Percentiles rank a stretch among this genome's conserved stretches.
Conservation (phyloP, 2,329 filamentous ascomycete genomes). For the Westerdykella aurantiaca region DNA sequence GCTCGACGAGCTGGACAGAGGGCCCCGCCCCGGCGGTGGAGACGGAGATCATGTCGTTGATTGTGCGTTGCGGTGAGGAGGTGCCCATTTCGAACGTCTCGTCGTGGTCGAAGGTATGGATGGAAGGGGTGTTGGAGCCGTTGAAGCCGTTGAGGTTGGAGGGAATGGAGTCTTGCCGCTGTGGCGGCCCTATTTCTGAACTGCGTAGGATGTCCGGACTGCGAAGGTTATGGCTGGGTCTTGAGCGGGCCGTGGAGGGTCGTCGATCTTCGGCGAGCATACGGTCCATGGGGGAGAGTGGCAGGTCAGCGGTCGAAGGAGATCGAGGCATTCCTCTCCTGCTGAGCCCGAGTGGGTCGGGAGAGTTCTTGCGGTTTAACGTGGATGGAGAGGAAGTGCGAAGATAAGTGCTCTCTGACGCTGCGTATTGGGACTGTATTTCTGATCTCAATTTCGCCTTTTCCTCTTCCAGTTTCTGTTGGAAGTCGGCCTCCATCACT, state of each 20-base stretch:
- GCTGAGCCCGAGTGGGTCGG: slow-evolving; percentile 30
- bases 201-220: slow-evolving; percentile 25
- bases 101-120: slow-evolving; percentile 41
- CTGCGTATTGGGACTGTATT: slow-evolving; percentile 26
- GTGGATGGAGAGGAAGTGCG: slow-evolving; percentile 36
- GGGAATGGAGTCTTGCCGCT: slow-evolving; percentile 32
- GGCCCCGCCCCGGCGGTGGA: slow-evolving; percentile 88
- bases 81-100: slow-evolving; percentile 50
- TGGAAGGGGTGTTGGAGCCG: slow-evolving; percentile 43
- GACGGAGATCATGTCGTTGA: slow-evolving; percentile 71
- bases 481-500: slow-evolving; percentile 51
- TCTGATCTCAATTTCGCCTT: slow-evolving; percentile 54
- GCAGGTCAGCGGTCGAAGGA: slow-evolving; percentile 24
- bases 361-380: slow-evolving; percentile 38
- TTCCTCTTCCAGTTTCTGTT: slow-evolving; percentile 60
- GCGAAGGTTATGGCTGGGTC: slow-evolving; percentile 20
- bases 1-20: slow-evolving; percentile 88
- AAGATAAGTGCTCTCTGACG: slow-evolving; percentile 21
- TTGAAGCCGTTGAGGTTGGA: slow-evolving; percentile 33
- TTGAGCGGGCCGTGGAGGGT: slow-evolving; percentile 29
- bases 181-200: slow-evolving; percentile 31
- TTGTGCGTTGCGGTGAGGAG: slow-evolving; percentile 61
- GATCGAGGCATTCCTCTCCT: slow-evolving; percentile 28
- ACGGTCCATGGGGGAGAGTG: slow-evolving; percentile 31
- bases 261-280: slow-evolving; percentile 36